phyloP scores from a whole-genome alignment of 257 asterid species.

The Rehmannia glutinosa region DNA sequence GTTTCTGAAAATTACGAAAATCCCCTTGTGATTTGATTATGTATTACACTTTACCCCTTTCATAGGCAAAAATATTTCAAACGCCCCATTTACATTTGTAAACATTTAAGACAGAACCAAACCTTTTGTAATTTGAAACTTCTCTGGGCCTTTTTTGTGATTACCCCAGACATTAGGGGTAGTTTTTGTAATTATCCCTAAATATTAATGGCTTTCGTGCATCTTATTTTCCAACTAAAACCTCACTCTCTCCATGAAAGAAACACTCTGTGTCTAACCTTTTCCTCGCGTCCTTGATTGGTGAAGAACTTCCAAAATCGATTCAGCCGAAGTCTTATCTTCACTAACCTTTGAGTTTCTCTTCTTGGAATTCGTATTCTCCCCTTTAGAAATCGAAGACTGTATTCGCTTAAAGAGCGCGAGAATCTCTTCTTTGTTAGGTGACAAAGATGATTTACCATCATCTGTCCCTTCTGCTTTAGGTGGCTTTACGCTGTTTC shows the following conservation, averaged over 20 bases:
- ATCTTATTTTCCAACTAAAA: not conserved
- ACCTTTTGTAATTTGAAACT: too few species aligned
- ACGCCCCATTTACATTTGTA: too few species aligned
- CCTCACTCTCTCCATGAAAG: not conserved
- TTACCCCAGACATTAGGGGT: too few species aligned
- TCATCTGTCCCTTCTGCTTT: constrained; percentile 28
- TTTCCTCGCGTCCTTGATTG: constrained; percentile 43
- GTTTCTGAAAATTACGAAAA: too few species aligned
- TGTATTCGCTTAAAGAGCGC: constrained; percentile 67
- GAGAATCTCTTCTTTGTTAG: constrained; percentile 64
- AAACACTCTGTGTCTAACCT: constrained; percentile 30
- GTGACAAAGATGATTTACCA: constrained; percentile 28
- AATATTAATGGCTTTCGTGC: too few species aligned
- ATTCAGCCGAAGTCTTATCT: constrained; percentile 39
- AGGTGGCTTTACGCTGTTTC: constrained; percentile 27
- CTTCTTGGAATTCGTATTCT: constrained; percentile 33
- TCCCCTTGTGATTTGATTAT: too few species aligned
- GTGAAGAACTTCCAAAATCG: constrained; percentile 55
- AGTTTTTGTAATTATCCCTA: too few species aligned
- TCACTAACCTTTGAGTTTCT: constrained; percentile 34
- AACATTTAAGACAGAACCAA: too few species aligned
- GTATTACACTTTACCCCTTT: too few species aligned
- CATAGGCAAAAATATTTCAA: too few species aligned
- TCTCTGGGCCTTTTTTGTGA: too few species aligned
- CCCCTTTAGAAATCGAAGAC: constrained; percentile 57